A percentile compares a stretch with the other conserved stretches of the same genome.
Conservation (phyloP, 768 basidiomycete genomes). For the Lactarius indigo region DNA sequence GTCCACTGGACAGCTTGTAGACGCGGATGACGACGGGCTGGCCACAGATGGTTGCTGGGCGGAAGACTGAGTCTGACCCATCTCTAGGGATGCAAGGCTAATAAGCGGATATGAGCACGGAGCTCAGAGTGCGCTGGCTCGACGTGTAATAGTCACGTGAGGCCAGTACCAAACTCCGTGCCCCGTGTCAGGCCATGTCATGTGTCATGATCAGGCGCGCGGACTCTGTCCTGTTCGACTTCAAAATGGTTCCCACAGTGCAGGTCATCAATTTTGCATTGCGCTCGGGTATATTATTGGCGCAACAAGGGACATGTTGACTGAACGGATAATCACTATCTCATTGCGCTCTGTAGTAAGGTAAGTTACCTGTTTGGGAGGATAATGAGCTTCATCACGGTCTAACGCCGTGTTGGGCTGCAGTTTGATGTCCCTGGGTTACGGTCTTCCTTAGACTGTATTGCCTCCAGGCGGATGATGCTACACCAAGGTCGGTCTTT, state of each 20-base stretch:
- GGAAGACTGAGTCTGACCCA: conserved; percentile 21
- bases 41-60: conserved; percentile 1
- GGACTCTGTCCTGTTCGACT: neutral
- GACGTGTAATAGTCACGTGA: neutral
- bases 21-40: conserved; percentile 22
- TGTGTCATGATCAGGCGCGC: too few relatives aligned
- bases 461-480: neutral
- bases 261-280: neutral
- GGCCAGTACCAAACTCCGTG: neutral
- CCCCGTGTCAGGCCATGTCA: too few relatives aligned
- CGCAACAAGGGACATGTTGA: neutral
- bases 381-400: neutral
- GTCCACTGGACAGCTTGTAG: conserved; percentile 25
- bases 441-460: neutral
- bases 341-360: neutral
- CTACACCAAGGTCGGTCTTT: neutral
- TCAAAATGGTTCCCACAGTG: neutral
- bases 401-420: neutral
- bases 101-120: neutral
- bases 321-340: neutral
- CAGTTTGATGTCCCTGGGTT: neutral
- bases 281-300: neutral
- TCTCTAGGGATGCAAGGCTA: neutral
- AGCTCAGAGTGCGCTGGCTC: neutral
- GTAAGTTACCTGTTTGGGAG: neutral